A percentile compares a stretch with the other conserved stretches of the same genome.
Conservation (phyloP, 805 yeast species). For the Scheffersomyces stipitis region DNA sequence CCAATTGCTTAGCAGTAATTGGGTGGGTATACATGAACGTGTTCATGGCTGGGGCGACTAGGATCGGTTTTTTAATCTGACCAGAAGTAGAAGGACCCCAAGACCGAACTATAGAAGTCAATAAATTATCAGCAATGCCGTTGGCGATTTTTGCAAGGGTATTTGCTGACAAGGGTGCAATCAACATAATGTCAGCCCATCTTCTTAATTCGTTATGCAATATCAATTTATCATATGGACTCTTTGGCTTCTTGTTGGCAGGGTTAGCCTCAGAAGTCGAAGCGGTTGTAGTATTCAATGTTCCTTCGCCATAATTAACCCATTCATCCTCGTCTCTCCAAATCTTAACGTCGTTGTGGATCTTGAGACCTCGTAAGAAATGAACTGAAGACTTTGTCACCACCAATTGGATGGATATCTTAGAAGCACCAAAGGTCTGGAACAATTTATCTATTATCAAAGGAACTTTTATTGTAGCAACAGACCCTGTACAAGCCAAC, state of each 20-base stretch:
- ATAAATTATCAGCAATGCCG: slow-evolving; percentile 45
- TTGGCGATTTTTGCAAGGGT: slow-evolving; percentile 44
- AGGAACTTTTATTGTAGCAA: slow-evolving; percentile 93
- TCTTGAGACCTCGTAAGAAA: slow-evolving; percentile 54
- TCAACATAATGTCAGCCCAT: slow-evolving; percentile 49
- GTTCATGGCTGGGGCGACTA: slow-evolving; percentile 51
- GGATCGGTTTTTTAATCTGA: slow-evolving; percentile 36
- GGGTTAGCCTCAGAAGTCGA: slow-evolving; percentile 16
- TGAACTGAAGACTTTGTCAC: slow-evolving; percentile 85
- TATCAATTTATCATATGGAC: slow-evolving; percentile 36
- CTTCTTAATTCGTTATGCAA: slow-evolving; percentile 44
- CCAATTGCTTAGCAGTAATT: slow-evolving; percentile 40
- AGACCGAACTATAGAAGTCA: slow-evolving; percentile 41
- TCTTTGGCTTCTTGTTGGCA: slow-evolving; percentile 22
- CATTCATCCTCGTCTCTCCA: slow-evolving; percentile 97
- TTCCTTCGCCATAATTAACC: slow-evolving; percentile 45
- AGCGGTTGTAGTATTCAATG: slow-evolving; percentile 13
- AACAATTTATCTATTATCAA: slow-evolving; percentile 82
- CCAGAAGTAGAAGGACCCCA: slow-evolving; percentile 35
- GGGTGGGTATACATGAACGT: slow-evolving; percentile 50
- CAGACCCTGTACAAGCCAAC: slow-evolving; percentile 93
- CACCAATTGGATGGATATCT: slow-evolving; percentile 79
- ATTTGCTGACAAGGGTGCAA: slow-evolving; percentile 48
- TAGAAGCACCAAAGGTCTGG: slow-evolving; percentile 67
- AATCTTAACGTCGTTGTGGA: slow-evolving; percentile 68